Evolutionary conservation across 164 flowering plant genomes (phyloP), one percentile per base, ranked within the genome.

Genomic region (Hamamelis virginiana): DNA sequence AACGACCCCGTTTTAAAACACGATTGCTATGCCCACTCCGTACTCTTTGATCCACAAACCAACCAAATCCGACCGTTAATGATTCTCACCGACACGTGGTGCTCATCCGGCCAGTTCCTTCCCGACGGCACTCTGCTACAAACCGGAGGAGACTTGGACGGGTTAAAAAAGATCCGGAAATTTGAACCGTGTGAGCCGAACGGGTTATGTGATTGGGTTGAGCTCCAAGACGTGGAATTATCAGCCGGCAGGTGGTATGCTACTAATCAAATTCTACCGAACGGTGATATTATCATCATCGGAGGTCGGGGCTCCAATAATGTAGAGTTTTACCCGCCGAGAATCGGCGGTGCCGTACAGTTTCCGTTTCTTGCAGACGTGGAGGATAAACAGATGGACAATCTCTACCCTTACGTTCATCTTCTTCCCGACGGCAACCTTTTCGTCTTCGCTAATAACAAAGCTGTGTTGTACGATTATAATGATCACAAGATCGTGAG

Each of bases 71-170:
- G 97, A 0, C 96, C 98, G 1, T 67, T 92, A 62, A 88, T 58
- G 67, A 83, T 95, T 78, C 86, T 69, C 52, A 88, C 98, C 74
- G 97, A 95, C 89, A 87, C 97, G 9, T 95, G 97, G 98, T 95
- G 98, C 87, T 92, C 97, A 9, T 92, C 98, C 68, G 98, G 97
- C 9, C 91, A 85, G 69, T 85, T 92, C 69, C 86, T 92, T 70
- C 89, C 96, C 33, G 92, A 92, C 78, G 97, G 98, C 16, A 83
- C 89, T 1, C 86, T 95, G 45, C 56, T 92, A 8, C 97, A 95
- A 27, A 92, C 97, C 33, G 97, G 98, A 9, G 98, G 98, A 23
- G 88, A 78, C 65, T 38, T 81, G 0, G 91, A 87, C 66, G 98
- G 97, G 6, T 48, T 69, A 8, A 70, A 53, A 14, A 89, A 85